Evolutionary conservation across 306 rosid genomes (phyloP), one percentile per base, ranked within the genome.

Genomic region (Lathyrus tuberosus): DNA sequence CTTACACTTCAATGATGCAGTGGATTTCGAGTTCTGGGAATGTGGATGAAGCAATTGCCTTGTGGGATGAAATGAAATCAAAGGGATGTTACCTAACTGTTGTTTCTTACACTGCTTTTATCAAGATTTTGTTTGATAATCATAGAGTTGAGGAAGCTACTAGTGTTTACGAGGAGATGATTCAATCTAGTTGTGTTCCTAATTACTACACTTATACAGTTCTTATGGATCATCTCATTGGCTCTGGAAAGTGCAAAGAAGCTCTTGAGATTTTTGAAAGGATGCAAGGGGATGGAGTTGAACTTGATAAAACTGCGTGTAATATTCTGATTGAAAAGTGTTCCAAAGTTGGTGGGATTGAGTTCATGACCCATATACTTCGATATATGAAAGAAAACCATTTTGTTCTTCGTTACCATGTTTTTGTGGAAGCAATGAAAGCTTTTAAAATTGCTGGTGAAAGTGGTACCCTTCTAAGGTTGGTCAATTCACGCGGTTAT

Each of bases 261-360:
- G n/a, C n/a, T n/a, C 63, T 56, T 73, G 61, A 46, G 62, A 73
- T 76, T 81, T 73, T 5, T 26, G 12, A 8, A 30, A 14, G 6
- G 6, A 51, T 89, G 92, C 97, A 83, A 78, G 96, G 87, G 68
- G 90, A 92, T 62, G 88, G 83, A 65, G 83, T 75, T 40, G 83
- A 83, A 26, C 97, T 96, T 70, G 96, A 87, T 77, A 92, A 89
- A 84, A 90, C 91, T 26, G 90, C 95, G 10, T 92, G 92, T 76
- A 92, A 87, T 77, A 92, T 92, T 72, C 82, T 89, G 85, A 74
- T 92, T 65, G 76, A 81, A 82, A 92, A 82, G 71, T 86, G 87
- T 69, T 84, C 85, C 63, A 84, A 80, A 81, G 84, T 74, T 44
- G 83, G 84, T 17, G 92, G 76, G 73, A 75, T 78, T 4, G 35